These are phyloP conservation scores for Penicillium sp. DNA, from an alignment of 2,329 filamentous ascomycete genomes.

Conservation along the genomic window DNA sequence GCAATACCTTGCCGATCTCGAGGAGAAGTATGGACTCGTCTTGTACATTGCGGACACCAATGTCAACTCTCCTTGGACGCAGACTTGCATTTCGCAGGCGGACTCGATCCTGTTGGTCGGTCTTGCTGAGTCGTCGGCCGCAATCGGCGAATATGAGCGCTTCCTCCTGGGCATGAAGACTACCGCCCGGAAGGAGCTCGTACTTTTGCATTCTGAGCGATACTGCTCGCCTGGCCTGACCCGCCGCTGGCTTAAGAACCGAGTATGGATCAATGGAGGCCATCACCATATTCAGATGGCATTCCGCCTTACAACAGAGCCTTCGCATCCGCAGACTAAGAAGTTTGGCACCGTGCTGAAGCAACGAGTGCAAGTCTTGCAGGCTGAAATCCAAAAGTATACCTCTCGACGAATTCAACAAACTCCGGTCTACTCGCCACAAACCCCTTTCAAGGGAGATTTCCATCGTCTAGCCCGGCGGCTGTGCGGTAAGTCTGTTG, in stretches of 20 bases:
- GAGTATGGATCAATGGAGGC: slow-evolving; percentile 96
- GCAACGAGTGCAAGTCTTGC: slow-evolving; percentile 87
- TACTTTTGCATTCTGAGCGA: slow-evolving; percentile 84
- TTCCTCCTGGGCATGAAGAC: slow-evolving; percentile 97
- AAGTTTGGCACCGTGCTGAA: slow-evolving; percentile 85
- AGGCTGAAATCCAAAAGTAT: slow-evolving; percentile 98
- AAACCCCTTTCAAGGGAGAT: slow-evolving; percentile 92
- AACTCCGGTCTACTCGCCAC: slow-evolving; percentile 83
- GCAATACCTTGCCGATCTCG: slow-evolving; percentile 92
- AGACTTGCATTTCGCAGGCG: slow-evolving; percentile 94
- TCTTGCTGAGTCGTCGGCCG: slow-evolving; percentile 83
- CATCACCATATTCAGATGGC: slow-evolving; percentile 98
- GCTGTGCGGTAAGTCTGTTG: slow-evolving; percentile 91
- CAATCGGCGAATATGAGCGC: slow-evolving; percentile 92
- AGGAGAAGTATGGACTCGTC: slow-evolving; percentile 95
- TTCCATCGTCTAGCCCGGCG: slow-evolving; percentile 90
- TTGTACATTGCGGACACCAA: slow-evolving; percentile 96
- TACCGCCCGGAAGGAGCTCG: slow-evolving; percentile 88
- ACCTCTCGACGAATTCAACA: slow-evolving; percentile 91
- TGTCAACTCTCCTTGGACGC: slow-evolving; percentile 96
- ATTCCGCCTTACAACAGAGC: slow-evolving; percentile 74
- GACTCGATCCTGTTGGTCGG: slow-evolving; percentile 95
- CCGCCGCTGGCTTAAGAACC: slow-evolving; percentile 84
- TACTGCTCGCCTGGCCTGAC: slow-evolving; percentile 85
- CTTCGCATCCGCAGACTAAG: slow-evolving; percentile 72